Percentiles rank a stretch among this genome's conserved stretches.
phyloP scores from a whole-genome alignment of 1,284 basidiomycete genomes.

The Takashimella koratensis region DNA sequence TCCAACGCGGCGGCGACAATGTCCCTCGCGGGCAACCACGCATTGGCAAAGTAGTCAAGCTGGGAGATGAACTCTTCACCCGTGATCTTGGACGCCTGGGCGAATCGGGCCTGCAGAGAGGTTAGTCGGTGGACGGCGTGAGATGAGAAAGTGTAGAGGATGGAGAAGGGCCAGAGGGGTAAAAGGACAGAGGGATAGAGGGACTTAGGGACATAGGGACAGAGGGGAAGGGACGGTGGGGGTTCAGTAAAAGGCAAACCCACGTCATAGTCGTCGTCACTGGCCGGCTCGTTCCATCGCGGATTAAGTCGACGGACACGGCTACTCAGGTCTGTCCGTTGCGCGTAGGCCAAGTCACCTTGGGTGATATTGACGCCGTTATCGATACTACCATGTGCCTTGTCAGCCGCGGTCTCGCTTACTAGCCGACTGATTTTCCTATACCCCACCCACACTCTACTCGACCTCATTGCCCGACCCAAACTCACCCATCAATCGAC shows the following conservation, averaged over 20 bases:
- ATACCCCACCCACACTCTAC: background rate
- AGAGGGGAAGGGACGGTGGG: background rate
- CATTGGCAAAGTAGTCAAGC: slow-evolving; percentile 76
- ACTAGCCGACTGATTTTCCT: background rate
- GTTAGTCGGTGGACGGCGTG: too few species aligned
- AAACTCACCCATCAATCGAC: slow-evolving; percentile 69
- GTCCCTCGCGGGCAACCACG: slow-evolving; percentile 90
- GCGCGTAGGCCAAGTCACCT: slow-evolving; percentile 63
- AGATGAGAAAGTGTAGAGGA: too few species aligned
- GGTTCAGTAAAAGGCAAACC: slow-evolving; percentile 29
- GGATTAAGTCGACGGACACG: slow-evolving; percentile 81
- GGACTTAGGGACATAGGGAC: background rate
- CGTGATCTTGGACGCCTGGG: slow-evolving; percentile 73
- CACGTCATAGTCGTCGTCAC: slow-evolving; percentile 67
- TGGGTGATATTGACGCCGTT: slow-evolving; percentile 78
- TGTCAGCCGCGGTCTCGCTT: background rate
- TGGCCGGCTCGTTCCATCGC: slow-evolving; percentile 76
- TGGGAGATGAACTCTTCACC: slow-evolving; percentile 82
- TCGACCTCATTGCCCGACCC: background rate
- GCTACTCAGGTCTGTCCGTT: slow-evolving; percentile 73
- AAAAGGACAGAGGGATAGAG: background rate
- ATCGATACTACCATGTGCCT: slow-evolving; percentile 59
- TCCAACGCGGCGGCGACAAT: slow-evolving; percentile 69
- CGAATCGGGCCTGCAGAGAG: slow-evolving; percentile 63
- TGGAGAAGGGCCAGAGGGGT: too few species aligned